Evolutionary conservation across 2,329 filamentous ascomycete genomes (phyloP), one percentile per base, ranked within the genome.

Genomic region (Fusarium nisikadoi): DNA sequence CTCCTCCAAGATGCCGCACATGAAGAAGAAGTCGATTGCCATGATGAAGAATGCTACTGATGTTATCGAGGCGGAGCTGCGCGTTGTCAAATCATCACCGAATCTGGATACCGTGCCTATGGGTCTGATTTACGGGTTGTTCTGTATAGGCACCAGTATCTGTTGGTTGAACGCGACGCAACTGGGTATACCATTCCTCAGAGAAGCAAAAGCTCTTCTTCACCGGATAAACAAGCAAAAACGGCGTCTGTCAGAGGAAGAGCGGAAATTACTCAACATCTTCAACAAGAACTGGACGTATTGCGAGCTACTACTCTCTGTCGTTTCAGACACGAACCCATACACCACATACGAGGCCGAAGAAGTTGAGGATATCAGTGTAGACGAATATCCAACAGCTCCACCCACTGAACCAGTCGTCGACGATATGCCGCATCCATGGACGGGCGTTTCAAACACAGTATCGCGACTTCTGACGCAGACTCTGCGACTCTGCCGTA

Each of bases 221-320:
- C 64, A 71, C 54, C 73, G 75, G 2, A 64, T 80, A 8, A 77
- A 78, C 11, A 53, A 66, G 12, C 75, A 80, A 11, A 70, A 68
- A 3, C 42, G 63, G 2, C 46, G 38, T 1, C 63, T 74, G 3
- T 55, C 62, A 0, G 66, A 70, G 0, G 61, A 75, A 6, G 72
- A 82, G n/a, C 56, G 68, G 4, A 73, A 81, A 13, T 67, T 81
- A 8, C 50, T 84, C 9, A 72, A 71, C 2, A 83, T 83, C 31
- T 84, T 84, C 55, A 80, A 81, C 38, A 81, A 82, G 41, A 83
- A 82, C 36, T 71, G 82, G 59, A 75, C 80, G 0, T 84, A 84
- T 62, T 83, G 82, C 65, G 82, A 84, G 43, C 80, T 84, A 75
- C 68, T 84, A 9, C 73, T 83, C 3, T 79, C 81, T 2, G 79